Conservation (phyloP, 2,329 filamentous ascomycete genomes). For the Leptosphaerulina australis region DNA sequence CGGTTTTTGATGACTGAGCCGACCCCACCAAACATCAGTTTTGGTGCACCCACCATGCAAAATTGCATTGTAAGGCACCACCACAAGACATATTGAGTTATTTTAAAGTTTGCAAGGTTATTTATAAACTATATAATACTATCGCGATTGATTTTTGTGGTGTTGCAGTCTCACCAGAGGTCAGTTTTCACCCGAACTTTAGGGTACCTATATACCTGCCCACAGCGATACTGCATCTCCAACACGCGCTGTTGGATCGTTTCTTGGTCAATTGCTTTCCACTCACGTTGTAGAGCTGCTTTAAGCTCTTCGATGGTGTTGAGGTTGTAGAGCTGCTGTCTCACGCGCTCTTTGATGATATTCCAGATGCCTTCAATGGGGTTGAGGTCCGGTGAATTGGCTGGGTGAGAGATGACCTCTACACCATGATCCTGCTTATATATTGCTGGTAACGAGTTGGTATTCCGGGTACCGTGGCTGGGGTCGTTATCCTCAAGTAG, state of each 20-base stretch:
- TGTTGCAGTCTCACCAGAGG: not conserved
- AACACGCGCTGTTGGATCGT: not conserved
- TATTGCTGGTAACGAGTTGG: not conserved
- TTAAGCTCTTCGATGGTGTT: not conserved
- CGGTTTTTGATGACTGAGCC: no score
- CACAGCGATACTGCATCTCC: not conserved
- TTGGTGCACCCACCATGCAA: no score
- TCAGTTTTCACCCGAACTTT: not conserved
- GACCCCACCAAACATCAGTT: no score
- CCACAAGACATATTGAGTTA: no score
- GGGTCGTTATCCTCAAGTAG: slow-evolving; percentile 14
- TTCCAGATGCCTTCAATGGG: slow-evolving; percentile 11
- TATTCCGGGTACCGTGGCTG: slow-evolving; percentile 4
- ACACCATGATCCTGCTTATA: not conserved
- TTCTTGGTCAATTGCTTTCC: not conserved
- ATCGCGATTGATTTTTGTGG: not conserved
- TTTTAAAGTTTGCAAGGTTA: no score
- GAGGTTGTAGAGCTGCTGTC: not conserved
- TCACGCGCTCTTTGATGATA: slow-evolving; percentile 3
- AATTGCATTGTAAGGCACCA: no score
- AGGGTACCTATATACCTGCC: no score
- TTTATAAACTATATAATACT: no score
- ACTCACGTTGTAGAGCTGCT: not conserved
- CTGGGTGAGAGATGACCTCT: slow-evolving; percentile 2
- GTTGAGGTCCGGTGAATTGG: slow-evolving; percentile 10